A percentile compares a stretch with the other conserved stretches of the same genome.
Evolutionary conservation across 2,329 filamentous ascomycete species (phyloP).

Genomic region (Epicoccum nigrum): DNA sequence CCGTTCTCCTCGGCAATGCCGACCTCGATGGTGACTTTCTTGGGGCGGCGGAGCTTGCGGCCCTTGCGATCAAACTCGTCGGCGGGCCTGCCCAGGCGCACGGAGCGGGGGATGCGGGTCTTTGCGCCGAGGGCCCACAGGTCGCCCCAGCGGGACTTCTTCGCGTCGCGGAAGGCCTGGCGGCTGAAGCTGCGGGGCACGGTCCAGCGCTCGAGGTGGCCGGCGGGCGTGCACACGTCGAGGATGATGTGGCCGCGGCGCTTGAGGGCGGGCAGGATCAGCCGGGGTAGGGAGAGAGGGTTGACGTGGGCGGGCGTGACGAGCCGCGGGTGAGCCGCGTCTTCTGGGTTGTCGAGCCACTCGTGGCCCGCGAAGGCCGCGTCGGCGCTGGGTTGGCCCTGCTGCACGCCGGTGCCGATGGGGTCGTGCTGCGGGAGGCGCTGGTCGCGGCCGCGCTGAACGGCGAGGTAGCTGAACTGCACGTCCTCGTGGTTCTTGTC

Average conservation of each 20-base stretch:
- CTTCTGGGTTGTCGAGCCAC: constrained; percentile 24
- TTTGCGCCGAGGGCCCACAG: constrained; percentile 95
- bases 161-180: constrained; percentile 87
- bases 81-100: constrained; percentile 63
- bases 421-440: constrained; percentile 49
- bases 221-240: constrained; percentile 87
- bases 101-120: constrained; percentile 69
- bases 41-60: constrained; percentile 40
- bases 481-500: constrained; percentile 88
- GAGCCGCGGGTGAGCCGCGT: constrained; percentile 28
- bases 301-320: constrained; percentile 40
- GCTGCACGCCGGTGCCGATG: constrained; percentile 42
- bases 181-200: constrained; percentile 81
- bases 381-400: constrained; percentile 65
- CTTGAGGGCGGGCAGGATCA: constrained; percentile 83
- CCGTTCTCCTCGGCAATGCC: constrained; percentile 35
- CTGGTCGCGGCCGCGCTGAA: constrained; percentile 75
- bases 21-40: constrained; percentile 41
- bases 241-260: constrained; percentile 85
- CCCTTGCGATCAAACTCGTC: constrained; percentile 50
- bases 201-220: constrained; percentile 90
- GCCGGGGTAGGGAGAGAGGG: constrained; percentile 75
- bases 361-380: constrained; percentile 76
- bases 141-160: constrained; percentile 90
- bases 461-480: constrained; percentile 85